Percentiles rank a stretch among this genome's conserved stretches.
Evolutionary conservation across 73 alveolate species (phyloP).

Genomic region (Symbiodinium natans): DNA sequence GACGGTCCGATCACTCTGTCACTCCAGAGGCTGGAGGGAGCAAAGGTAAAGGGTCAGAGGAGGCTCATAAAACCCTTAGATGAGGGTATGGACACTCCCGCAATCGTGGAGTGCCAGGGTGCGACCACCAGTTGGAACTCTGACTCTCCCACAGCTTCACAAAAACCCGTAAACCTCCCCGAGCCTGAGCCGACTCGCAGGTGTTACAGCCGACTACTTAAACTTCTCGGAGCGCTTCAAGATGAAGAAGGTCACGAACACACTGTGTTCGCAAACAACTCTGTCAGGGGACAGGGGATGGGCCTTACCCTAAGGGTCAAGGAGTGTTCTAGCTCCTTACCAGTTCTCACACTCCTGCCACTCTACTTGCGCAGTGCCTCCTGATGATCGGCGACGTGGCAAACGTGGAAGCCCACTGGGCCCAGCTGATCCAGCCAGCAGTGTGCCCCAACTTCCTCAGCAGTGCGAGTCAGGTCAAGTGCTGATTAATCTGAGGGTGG

Average conservation of each 20-base stretch:
- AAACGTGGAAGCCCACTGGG: constrained; percentile 72
- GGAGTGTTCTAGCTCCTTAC: no score
- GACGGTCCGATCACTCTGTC: constrained; percentile 85
- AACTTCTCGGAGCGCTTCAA: constrained; percentile 68
- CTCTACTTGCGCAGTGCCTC: no score
- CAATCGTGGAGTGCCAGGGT: no score
- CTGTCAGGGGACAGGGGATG: background rate
- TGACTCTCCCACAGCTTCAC: no score
- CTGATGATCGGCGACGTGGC: constrained; percentile 73
- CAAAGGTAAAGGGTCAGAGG: no score
- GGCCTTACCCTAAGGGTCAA: no score
- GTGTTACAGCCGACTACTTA: constrained; percentile 72
- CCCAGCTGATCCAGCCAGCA: constrained; percentile 86
- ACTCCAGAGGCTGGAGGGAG: constrained; percentile 54
- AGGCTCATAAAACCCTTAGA: no score
- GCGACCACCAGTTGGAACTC: no score
- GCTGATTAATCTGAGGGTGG: background rate
- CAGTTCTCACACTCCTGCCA: no score
- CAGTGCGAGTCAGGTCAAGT: background rate
- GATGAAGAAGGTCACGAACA: constrained; percentile 58
- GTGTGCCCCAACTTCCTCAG: constrained; percentile 62
- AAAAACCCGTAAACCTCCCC: no score
- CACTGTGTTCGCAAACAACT: background rate
- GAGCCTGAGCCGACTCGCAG: no score
- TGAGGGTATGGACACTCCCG: no score